Conservation (phyloP, 345 rosid genomes). For the Aurinia saxatilis region DNA sequence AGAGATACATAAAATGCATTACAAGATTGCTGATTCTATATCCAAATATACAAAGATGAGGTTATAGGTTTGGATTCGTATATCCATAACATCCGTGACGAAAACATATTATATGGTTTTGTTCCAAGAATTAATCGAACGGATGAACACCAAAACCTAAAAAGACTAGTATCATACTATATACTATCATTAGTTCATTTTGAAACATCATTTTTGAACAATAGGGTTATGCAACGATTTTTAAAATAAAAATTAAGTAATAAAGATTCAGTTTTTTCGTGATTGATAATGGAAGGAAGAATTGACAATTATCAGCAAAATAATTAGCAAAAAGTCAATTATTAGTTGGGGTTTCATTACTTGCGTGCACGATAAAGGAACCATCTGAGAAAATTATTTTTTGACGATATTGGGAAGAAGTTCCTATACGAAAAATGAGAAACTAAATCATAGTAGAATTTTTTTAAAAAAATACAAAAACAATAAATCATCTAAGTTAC, state of each 20-base stretch:
- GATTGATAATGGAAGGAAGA: constrained; percentile 5
- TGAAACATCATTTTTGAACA: not conserved
- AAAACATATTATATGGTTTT: too few relatives aligned
- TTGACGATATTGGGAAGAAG: not conserved
- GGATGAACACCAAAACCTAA: too few relatives aligned
- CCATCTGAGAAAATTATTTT: not conserved
- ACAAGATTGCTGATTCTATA: too few relatives aligned
- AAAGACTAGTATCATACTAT: too few relatives aligned
- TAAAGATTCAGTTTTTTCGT: not conserved
- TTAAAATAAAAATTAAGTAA: not conserved
- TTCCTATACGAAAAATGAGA: not conserved
- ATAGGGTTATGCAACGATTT: not conserved
- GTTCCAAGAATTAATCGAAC: too few relatives aligned
- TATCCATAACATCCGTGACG: too few relatives aligned
- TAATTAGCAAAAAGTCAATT: constrained; percentile 30
- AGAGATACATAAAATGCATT: too few relatives aligned
- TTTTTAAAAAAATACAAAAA: not conserved
- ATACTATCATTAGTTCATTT: too few relatives aligned
- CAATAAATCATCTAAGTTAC: not conserved
- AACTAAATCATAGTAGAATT: not conserved
- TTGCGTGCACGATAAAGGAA: constrained; percentile 35
- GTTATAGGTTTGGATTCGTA: too few relatives aligned
- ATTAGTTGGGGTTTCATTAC: constrained; percentile 30
- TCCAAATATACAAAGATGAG: too few relatives aligned
- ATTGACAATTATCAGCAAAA: not conserved